These are phyloP conservation scores for Ascomycota sp. DNA, from an alignment of 2,329 filamentous ascomycete species.

Conservation along the genomic window DNA sequence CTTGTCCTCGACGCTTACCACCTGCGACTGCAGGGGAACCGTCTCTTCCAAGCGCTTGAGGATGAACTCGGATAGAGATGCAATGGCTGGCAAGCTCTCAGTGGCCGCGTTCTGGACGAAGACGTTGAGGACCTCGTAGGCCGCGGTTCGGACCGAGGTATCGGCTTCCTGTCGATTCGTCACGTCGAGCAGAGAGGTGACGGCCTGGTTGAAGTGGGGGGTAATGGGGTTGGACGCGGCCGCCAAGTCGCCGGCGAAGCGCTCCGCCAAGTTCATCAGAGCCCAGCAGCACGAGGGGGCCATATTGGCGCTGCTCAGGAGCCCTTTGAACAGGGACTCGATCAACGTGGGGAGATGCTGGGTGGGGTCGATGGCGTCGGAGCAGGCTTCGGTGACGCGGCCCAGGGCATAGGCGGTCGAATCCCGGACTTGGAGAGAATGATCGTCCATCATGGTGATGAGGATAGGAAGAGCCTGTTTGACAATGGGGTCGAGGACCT, in stretches of 20 bases:
- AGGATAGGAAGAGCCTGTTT: slow-evolving; percentile 87
- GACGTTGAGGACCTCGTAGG: slow-evolving; percentile 89
- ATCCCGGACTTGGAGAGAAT: slow-evolving; percentile 76
- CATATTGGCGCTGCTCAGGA: slow-evolving; percentile 88
- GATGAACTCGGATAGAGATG: slow-evolving; percentile 67
- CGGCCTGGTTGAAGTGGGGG: slow-evolving; percentile 80
- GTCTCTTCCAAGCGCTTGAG: slow-evolving; percentile 84
- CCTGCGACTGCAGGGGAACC: slow-evolving; percentile 71
- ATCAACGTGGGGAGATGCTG: slow-evolving; percentile 73
- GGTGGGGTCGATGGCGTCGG: slow-evolving; percentile 72
- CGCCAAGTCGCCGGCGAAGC: slow-evolving; percentile 74
- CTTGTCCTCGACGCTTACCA: slow-evolving; percentile 91
- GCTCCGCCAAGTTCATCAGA: slow-evolving; percentile 91
- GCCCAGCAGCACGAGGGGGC: slow-evolving; percentile 98
- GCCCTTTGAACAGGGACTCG: slow-evolving; percentile 69
- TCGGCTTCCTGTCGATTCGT: slow-evolving; percentile 71
- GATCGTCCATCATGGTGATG: slow-evolving; percentile 81
- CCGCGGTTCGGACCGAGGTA: slow-evolving; percentile 76
- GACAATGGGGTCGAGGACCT: slow-evolving; percentile 77
- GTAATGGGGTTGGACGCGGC: slow-evolving; percentile 65
- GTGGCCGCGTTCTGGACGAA: slow-evolving; percentile 83
- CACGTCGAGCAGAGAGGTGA: slow-evolving; percentile 65
- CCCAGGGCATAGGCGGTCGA: slow-evolving; percentile 92
- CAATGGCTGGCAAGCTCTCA: slow-evolving; percentile 65
- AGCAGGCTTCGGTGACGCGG: slow-evolving; percentile 85